Base-by-base conservation (phyloP, 2,329 filamentous ascomycete genomes). In the Metarhizium humberi region DNA sequence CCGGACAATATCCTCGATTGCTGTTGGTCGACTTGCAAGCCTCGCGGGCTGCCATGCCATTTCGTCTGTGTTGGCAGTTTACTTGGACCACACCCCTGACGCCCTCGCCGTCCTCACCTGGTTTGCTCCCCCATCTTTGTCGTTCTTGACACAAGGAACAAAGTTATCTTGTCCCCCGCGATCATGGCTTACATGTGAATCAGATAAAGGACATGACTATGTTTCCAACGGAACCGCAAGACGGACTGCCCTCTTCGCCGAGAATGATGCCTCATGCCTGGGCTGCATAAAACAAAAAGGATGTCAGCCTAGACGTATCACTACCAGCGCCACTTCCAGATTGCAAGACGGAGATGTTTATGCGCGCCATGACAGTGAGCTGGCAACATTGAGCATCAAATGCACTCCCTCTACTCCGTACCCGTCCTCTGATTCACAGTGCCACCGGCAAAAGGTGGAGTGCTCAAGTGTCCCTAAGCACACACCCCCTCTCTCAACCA, bases 21-120 rank as follows among this genome's bases (percentile, higher is more conserved):
- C 29, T 4, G 43, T 49, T 40, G 38, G 38, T 40, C n/a, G 45
- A 47, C 45, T 30, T 14, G 38, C 51, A 52, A 43, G 38, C 51
- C 18, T 40, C 38, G 14, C 38, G 38, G 25, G 49, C 11, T 20
- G 50, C 50, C 49, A 36, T 36, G 34, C 34, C 34, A 36, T 36
- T 36, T 40, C 14, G 38, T 40, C 49, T 34, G 43, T 16, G 54
- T 49, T 55, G 50, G 54, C 54, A 52, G 43, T 40, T 34, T 11
- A 40, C 38, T 40, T 40, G 8, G 38, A 40, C 38, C 38, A 40
- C 38, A 16, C 38, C 38, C 38, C 38, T 14, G 38, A 40, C 38
- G 38, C 38, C 38, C 38, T 40, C 11, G 38, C 38, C 38, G 6
- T 45, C 10, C 42, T 45, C 42, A 45, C 25, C 42, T 20, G n/a